Base-by-base conservation (phyloP, 768 basidiomycete genomes). In the Termitomyces titanicus region DNA sequence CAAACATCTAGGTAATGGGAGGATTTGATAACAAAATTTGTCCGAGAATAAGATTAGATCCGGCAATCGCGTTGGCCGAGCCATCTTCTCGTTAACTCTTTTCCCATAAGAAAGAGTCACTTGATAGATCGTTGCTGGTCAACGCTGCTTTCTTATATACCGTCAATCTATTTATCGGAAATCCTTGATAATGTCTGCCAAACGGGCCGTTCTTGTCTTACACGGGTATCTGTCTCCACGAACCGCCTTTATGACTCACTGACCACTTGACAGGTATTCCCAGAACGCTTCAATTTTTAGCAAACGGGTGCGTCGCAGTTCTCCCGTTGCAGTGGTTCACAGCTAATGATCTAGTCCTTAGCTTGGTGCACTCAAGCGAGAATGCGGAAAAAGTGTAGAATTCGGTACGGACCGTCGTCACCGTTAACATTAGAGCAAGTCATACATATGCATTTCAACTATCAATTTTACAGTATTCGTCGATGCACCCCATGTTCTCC, bases 291-390 rank as follows among this genome's bases (percentile, higher is more conserved):
- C 57, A 25, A 79, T 88, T 53, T 86, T 89, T 67, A 85, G 79
- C 68, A 90, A 87, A 73, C 77, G 86, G 63, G 89, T 89, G 56
- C 68, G 81, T 57, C 17, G 15, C 11, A 37, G 2, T 15, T 8
- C 24, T 18, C 24, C 11, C 6, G 12, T n/a, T 12, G 35, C 27
- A n/a, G n/a, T 25, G 6, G 17, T 46, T 35, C 5, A 34, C 24
- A 18, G 44, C 22, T 8, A 29, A 33, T 27, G n/a, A 27, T 1
- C 13, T 5, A 51, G 42, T 17, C 20, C 42, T 43, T 61, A 92
- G 88, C 72, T 90, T 43, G 87, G 85, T 18, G 89, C 88, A 2
- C 72, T 92, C 25, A 78, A 88, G 48, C 90, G 88, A 68, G 77
- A 86, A 55, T 82, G 83, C 59, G 81, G 74, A 54, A 83, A 85